These are phyloP conservation scores for Heteromeles arbutifolia DNA, from an alignment of 306 rosid species.

Conservation along the genomic window DNA sequence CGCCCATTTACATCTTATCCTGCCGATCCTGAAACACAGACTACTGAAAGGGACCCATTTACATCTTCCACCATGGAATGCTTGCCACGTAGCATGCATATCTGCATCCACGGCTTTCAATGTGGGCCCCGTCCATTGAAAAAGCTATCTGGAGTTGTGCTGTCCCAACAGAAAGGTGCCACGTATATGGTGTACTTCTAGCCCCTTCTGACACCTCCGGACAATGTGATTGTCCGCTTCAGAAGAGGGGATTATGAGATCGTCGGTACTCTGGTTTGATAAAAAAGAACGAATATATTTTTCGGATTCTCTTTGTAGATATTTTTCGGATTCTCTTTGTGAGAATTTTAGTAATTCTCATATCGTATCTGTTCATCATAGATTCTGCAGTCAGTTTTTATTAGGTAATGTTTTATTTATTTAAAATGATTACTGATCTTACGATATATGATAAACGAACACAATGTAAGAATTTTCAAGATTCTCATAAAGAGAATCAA, in stretches of 20 bases:
- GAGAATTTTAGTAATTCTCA: too few relatives aligned
- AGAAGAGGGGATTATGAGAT: neutral
- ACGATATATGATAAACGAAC: fast-evolving
- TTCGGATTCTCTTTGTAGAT: too few relatives aligned
- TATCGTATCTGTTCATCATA: fast-evolving
- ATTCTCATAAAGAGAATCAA: too few relatives aligned
- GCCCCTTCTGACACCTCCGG: neutral
- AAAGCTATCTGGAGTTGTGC: neutral
- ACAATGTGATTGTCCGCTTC: neutral
- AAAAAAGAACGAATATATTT: too few relatives aligned
- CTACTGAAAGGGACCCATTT: neutral
- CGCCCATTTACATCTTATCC: conserved; percentile 8
- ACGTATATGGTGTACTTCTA: conserved; percentile 3
- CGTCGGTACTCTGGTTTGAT: neutral
- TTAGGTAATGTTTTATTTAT: fast-evolving
- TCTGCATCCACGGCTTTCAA: neutral
- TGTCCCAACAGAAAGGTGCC: conserved; percentile 5
- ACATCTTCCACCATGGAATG: neutral
- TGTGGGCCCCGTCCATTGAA: conserved; percentile 8
- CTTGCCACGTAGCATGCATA: conserved; percentile 21
- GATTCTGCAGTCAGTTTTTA: too few relatives aligned
- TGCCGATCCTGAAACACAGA: neutral
- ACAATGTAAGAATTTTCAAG: too few relatives aligned
- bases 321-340: too few relatives aligned
- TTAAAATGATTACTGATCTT: fast-evolving